Evolutionary conservation across 192 early-diverging fungal genomes (phyloP), one percentile per base, ranked within the genome.

Genomic region (Backusella mclennaniae): DNA sequence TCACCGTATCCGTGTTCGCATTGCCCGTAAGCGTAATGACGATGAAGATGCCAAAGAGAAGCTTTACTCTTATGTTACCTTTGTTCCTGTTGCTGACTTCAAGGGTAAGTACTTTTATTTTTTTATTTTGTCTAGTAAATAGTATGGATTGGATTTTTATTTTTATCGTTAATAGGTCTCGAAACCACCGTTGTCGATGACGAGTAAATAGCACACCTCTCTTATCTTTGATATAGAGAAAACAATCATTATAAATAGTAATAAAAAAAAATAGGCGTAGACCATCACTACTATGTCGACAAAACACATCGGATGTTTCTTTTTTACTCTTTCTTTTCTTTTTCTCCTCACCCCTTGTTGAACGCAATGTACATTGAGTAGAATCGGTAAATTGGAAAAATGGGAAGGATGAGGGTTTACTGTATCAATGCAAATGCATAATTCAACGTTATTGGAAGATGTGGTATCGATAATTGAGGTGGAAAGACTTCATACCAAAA

Each of bases 21-120:
- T 98, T 79, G 85, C 96, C 81, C 95, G 97, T 87, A 95, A 94
- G 87, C 94, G 96, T 87, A 98, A 97, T 91, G 97, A 99, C 82
- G 94, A 91, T 81, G 97, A 99, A 85, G 91, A 94, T 78, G 94
- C 94, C 84, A 93, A 93, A 84, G 95, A 98, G 89, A 98, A 97
- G 93, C 92, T 99, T 44, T 99, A 96, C 94, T 96, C 97, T 77
- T 88, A 91, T 79, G 97, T 99, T 73, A 89, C 94, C 80, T 89
- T 89, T 79, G 97, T 99, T 66, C 91, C 92, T 49, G 90, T 94
- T 79, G 86, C 93, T 75, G 83, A 84, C 85, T 98, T 97, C 89
- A 98, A 96, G 92, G 95, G 96, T 88, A 79, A 78, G 68, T 29
- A 23, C 0, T 12, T 33, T 33, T 33, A 3, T 33, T 53, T 33